Conservation (phyloP, 306 rosid genomes). For the Pyrus bretschneideri region DNA sequence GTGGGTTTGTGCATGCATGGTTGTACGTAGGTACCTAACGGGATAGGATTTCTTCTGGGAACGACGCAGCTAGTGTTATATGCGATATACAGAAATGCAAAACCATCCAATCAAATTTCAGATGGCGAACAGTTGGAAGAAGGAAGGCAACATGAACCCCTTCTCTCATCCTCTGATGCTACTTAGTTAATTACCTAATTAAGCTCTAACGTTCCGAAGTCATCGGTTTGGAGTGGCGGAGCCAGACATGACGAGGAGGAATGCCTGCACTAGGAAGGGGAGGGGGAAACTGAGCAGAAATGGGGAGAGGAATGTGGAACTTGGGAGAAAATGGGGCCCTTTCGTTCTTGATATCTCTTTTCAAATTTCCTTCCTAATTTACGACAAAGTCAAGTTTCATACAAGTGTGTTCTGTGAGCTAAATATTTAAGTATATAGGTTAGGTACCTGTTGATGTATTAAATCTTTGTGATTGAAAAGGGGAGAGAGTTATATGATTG, state of each 20-base stretch:
- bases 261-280: neutral
- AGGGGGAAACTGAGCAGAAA: neutral
- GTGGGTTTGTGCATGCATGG: neutral
- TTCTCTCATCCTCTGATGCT: neutral
- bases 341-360: too few species aligned
- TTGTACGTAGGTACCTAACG: conserved; percentile 29
- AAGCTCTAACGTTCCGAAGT: neutral
- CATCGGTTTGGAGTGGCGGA: neutral
- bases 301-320: neutral
- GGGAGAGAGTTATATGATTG: too few species aligned
- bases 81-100: conserved; percentile 16
- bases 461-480: too few species aligned
- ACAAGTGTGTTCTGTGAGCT: too few species aligned
- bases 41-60: conserved; percentile 28
- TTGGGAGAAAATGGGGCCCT: too few species aligned
- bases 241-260: neutral
- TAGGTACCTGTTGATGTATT: too few species aligned
- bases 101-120: neutral
- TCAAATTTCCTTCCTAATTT: too few species aligned
- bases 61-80: conserved; percentile 20
- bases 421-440: too few species aligned
- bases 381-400: too few species aligned
- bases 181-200: neutral
- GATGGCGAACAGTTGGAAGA: neutral
- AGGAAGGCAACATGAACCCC: conserved; percentile 14